Evolutionary conservation across 2,329 filamentous ascomycete species (phyloP).

Genomic region (Colletotrichum camelliae): DNA sequence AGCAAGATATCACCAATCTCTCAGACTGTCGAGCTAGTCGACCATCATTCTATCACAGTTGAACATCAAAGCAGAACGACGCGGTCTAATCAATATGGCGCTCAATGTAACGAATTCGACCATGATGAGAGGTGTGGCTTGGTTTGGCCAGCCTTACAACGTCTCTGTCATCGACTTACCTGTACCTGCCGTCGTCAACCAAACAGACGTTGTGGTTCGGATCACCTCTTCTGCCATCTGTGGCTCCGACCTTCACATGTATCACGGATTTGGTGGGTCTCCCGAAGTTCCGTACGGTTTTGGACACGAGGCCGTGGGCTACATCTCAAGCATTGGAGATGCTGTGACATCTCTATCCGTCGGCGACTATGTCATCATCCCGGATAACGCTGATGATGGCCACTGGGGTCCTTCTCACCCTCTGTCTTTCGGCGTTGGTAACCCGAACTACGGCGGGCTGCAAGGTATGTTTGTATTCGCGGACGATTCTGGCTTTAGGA

Average conservation of each 20-base stretch:
- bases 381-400: constrained; percentile 24
- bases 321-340: constrained; percentile 38
- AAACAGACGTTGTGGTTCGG: constrained; percentile 38
- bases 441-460: neutral
- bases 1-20: neutral
- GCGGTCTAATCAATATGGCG: neutral
- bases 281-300: constrained; percentile 24
- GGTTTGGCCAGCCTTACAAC: neutral
- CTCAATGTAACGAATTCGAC: neutral
- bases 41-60: neutral
- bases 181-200: constrained; percentile 17
- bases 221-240: constrained; percentile 38
- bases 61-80: neutral
- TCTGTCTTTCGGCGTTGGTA: neutral
- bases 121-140: neutral
- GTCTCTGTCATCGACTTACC: constrained; percentile 10
- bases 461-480: neutral
- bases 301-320: constrained; percentile 47
- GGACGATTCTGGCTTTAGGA: neutral
- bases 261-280: constrained; percentile 28
- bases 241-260: constrained; percentile 38
- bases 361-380: constrained; percentile 45
- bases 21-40: neutral
- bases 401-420: neutral
- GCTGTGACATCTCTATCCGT: constrained; percentile 35